A percentile compares a stretch with the other conserved stretches of the same genome.
phyloP scores from a whole-genome alignment of 2,329 filamentous ascomycete genomes.

The Ophiosphaerella korrae region DNA sequence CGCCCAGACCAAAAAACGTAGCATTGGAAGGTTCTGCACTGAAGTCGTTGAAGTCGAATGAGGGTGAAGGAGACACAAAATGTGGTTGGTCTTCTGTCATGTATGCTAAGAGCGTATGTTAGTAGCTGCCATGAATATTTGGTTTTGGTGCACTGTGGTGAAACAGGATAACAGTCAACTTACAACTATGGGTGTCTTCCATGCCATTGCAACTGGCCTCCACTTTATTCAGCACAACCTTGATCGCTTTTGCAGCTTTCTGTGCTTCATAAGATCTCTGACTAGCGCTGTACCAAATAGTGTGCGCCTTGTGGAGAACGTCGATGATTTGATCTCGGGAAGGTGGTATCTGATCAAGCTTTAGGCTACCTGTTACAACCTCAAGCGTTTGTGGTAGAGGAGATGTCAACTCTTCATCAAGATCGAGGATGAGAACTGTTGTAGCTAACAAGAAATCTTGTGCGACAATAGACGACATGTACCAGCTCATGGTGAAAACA shows the following conservation, averaged over 20 bases:
- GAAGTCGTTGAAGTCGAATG: conserved; percentile 24
- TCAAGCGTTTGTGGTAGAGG: conserved; percentile 13
- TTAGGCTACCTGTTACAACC: conserved; percentile 9
- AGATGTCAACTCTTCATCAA: conserved; percentile 36
- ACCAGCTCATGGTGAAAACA: conserved; percentile 51
- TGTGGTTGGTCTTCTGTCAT: conserved; percentile 1
- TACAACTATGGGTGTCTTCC: conserved; percentile 8
- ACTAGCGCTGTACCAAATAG: conserved; percentile 32
- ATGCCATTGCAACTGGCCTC: conserved; percentile 1
- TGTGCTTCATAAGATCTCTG: conserved; percentile 37
- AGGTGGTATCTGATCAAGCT: conserved; percentile 26
- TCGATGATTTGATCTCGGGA: conserved; percentile 31
- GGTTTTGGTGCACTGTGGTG: background rate
- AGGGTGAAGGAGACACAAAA: conserved; percentile 12
- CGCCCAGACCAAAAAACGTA: conserved; percentile 6
- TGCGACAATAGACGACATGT: conserved; percentile 50
- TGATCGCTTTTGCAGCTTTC: conserved; percentile 36
- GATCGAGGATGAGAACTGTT: conserved; percentile 54
- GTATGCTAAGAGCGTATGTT: conserved; percentile 3
- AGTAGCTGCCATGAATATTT: background rate
- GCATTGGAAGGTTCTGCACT: background rate
- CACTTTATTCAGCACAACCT: conserved; percentile 33
- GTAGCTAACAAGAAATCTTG: conserved; percentile 57
- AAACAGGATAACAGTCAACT: background rate
- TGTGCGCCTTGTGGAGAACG: conserved; percentile 26